A percentile compares a stretch with the other conserved stretches of the same genome.
Evolutionary conservation across 1,284 basidiomycete species (phyloP).

Genomic region (Pseudozyma thailandica): DNA sequence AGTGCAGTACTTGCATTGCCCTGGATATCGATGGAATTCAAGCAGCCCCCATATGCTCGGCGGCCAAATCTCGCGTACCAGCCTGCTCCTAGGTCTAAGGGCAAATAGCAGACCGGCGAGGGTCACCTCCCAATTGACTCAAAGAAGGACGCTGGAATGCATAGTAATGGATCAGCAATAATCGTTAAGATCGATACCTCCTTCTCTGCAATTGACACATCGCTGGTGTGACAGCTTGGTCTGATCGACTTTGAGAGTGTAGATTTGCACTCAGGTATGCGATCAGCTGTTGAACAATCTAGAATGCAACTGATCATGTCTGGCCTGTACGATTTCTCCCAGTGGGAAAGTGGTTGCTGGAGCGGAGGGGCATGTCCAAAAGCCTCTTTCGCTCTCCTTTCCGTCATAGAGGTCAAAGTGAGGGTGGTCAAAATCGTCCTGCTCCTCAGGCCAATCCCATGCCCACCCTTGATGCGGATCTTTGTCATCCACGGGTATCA

Average conservation of each 20-base stretch:
- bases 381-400: conserved; percentile 33
- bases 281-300: conserved; percentile 85
- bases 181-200: not conserved
- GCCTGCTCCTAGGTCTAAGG: too few species aligned
- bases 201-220: too few species aligned
- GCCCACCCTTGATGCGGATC: conserved; percentile 52
- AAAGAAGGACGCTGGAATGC: not conserved
- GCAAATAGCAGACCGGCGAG: not conserved
- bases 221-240: too few species aligned
- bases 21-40: too few species aligned
- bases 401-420: not conserved
- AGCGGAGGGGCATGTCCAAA: conserved; percentile 22
- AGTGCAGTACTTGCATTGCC: too few species aligned
- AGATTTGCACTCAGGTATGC: too few species aligned
- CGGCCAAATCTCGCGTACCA: too few species aligned
- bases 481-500: conserved; percentile 37
- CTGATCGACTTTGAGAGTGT: too few species aligned
- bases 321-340: conserved; percentile 87
- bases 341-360: conserved; percentile 94
- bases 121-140: not conserved
- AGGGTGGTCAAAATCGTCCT: conserved; percentile 5
- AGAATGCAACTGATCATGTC: conserved; percentile 94
- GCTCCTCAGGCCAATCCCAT: conserved; percentile 67
- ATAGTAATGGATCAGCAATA: conserved; percentile 7
- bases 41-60: too few species aligned